Evolutionary conservation across 106 monocot genomes (phyloP).

Genomic region (Chionographis japonica): DNA sequence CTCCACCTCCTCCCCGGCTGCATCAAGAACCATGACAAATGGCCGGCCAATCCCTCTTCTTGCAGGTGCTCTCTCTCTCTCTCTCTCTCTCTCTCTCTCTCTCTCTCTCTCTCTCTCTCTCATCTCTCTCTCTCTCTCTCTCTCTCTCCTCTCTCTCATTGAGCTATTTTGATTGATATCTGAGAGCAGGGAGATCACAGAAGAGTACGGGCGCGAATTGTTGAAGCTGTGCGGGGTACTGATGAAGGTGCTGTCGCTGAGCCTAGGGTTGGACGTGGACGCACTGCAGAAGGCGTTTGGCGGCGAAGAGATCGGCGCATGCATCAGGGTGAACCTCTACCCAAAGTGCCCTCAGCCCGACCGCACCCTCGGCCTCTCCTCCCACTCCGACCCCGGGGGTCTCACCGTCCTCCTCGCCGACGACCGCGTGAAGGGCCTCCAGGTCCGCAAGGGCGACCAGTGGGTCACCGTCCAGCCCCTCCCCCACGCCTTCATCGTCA

Average conservation of each 20-base stretch:
- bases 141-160: neutral
- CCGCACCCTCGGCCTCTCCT: constrained; percentile 41
- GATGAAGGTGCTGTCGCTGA: constrained; percentile 24
- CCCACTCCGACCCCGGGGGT: constrained; percentile 51
- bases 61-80: constrained; percentile 3
- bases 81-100: neutral
- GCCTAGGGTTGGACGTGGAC: constrained; percentile 21
- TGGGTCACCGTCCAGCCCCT: constrained; percentile 43
- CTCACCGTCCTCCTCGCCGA: constrained; percentile 47
- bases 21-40: constrained; percentile 11
- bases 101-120: neutral
- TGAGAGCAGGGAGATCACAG: constrained; percentile 21
- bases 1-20: constrained; percentile 16
- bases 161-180: too few relatives aligned
- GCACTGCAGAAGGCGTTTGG: constrained; percentile 27
- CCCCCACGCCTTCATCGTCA: constrained; percentile 40
- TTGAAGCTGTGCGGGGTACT: constrained; percentile 22
- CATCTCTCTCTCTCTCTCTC: neutral
- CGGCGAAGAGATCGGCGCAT: constrained; percentile 14
- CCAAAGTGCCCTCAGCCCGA: constrained; percentile 62
- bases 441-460: constrained; percentile 20
- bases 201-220: constrained; percentile 30
- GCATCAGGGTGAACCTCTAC: constrained; percentile 43
- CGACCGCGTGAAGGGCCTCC: constrained; percentile 33
- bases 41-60: constrained; percentile 16